Conservation (phyloP, 2,329 filamentous ascomycete species). For the Grosmannia serpens region DNA sequence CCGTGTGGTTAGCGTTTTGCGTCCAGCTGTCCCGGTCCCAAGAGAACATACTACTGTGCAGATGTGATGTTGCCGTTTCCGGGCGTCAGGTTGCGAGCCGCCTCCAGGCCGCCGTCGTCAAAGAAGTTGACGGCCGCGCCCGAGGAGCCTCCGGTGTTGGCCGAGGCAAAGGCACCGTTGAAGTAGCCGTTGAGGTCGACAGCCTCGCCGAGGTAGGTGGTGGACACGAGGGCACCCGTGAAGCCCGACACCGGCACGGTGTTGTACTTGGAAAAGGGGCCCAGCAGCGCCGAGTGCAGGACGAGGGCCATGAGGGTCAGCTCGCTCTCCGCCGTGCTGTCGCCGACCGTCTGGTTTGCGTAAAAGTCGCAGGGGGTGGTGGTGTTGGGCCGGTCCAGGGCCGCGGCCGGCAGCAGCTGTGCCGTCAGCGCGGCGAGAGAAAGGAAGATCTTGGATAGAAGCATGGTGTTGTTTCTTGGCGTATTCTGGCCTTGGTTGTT, state of each 20-base stretch:
- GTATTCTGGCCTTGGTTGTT: neutral
- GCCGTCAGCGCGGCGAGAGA: neutral
- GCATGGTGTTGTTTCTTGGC: no score
- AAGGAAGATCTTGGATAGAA: neutral
- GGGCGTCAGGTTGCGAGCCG: neutral
- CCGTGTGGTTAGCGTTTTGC: neutral
- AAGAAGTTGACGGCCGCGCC: slow-evolving; percentile 6
- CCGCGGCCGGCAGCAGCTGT: neutral
- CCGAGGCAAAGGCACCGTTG: slow-evolving; percentile 4
- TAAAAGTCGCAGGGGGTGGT: slow-evolving; percentile 7
- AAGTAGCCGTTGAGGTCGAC: slow-evolving; percentile 9
- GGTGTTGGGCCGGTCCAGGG: slow-evolving; percentile 3
- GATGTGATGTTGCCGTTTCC: slow-evolving; percentile 6
- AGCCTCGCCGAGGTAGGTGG: slow-evolving; percentile 3
- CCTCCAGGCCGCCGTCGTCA: slow-evolving; percentile 5
- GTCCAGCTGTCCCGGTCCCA: neutral
- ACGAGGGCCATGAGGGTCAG: slow-evolving; percentile 6
- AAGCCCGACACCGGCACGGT: slow-evolving; percentile 3
- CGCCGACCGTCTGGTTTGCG: slow-evolving; percentile 5
- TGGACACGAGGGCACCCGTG: slow-evolving; percentile 2
- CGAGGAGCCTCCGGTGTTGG: slow-evolving; percentile 1
- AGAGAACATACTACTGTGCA: slow-evolving; percentile 4
- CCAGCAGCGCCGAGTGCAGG: slow-evolving; percentile 7
- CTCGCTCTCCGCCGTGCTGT: slow-evolving; percentile 2
- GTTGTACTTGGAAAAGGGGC: slow-evolving; percentile 9